Base-by-base conservation (phyloP, 2,329 filamentous ascomycete genomes). In the Aspergillus versicolor region DNA sequence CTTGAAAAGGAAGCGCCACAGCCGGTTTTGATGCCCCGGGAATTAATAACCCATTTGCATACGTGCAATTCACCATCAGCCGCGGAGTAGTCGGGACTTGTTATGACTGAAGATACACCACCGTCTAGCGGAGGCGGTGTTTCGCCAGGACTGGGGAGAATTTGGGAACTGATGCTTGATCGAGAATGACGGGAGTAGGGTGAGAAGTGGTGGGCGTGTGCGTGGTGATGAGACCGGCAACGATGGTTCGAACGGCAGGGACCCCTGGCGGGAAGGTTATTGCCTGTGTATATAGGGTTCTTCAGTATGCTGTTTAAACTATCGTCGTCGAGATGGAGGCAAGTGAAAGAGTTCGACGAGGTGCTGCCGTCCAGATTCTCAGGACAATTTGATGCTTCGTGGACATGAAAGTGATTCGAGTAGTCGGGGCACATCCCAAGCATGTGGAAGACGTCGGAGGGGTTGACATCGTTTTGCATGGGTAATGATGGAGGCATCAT, bases 1-100 rank as follows among this genome's bases (percentile, higher is more conserved):
- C 73, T 68, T 4, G 68, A 43, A 46, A 77, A 77, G 1, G 63
- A 64, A 4, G 69, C 71, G 6, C 75, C 75, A 47, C 75, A 77
- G 2, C 64, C 55, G 11, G 62, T 58, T 34, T 66, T 66, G 9
- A 68, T 59, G 2, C 72, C 72, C 12, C 67, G 58, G 2, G 63
- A 56, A 1, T 52, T 63, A 3, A 62, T 62, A 22, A 66, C 61
- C 73, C 75, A 77, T 60, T 69, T 75, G 62, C 75, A 77, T 11
- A 74, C 63, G 57, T 73, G 68, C n/a, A 69, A 38, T n/a, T 74
- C 71, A 17, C 37, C 62, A 22, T 75, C 71, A 2, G 64, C 62
- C 1, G 69, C 54, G 21, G 66, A 61, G 47, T 69, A 69, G 13
- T 73, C 70, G 5, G 74, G 72, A 30, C 71, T 75, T 5, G 72